Conservation (phyloP, 108 stramenopile genomes). For the Thalassiosira profunda region DNA sequence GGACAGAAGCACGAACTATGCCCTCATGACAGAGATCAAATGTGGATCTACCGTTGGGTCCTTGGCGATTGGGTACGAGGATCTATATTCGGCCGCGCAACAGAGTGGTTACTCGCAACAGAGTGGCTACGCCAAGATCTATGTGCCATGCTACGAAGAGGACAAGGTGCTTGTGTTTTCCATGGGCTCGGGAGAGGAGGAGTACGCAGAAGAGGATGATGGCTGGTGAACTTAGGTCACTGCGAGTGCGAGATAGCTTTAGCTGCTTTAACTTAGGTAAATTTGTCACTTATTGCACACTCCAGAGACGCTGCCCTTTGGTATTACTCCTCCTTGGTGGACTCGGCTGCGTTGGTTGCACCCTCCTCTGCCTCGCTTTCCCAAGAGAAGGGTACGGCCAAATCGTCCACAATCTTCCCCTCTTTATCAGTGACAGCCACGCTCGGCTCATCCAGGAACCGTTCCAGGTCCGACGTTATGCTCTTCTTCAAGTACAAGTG, state of each 20-base stretch:
- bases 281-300: too few relatives aligned
- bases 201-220: constrained; percentile 22
- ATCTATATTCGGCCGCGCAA: constrained; percentile 58
- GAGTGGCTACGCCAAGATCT: constrained; percentile 93
- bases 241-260: too few relatives aligned
- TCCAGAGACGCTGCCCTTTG: too few relatives aligned
- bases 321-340: constrained; percentile 48
- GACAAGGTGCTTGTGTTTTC: constrained; percentile 94
- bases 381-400: constrained; percentile 73
- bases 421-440: constrained; percentile 38
- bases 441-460: constrained; percentile 65
- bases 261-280: too few relatives aligned
- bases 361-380: neutral
- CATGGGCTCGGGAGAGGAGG: constrained; percentile 52
- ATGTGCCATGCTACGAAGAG: constrained; percentile 94
- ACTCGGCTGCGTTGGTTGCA: constrained; percentile 37
- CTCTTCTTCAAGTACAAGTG: constrained; percentile 84
- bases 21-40: constrained; percentile 93
- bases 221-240: too few relatives aligned
- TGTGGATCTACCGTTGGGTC: constrained; percentile 93
- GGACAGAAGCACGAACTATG: constrained; percentile 70
- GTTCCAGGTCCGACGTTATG: constrained; percentile 74
- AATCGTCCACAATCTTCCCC: constrained; percentile 63
- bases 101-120: too few relatives aligned
- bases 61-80: constrained; percentile 91